Evolutionary conservation across 1,139 yeast species (phyloP).

Genomic region (Lodderomyces elongisporus): DNA sequence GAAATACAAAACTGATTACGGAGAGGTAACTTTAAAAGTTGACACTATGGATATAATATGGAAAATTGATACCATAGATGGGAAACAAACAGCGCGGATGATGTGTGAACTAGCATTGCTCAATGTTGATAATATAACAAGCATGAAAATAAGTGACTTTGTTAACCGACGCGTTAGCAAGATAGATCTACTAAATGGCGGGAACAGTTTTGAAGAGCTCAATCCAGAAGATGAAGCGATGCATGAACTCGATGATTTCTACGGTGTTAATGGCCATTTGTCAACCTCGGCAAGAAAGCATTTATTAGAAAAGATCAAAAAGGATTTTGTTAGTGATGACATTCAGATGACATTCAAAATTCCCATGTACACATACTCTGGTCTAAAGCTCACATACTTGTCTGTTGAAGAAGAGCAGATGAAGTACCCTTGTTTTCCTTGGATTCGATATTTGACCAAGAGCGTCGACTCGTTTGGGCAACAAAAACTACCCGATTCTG

Average conservation of each 20-base stretch:
- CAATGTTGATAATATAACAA: slow-evolving; percentile 7
- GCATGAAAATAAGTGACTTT: slow-evolving; percentile 9
- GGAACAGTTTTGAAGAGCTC: neutral
- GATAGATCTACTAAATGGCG: neutral
- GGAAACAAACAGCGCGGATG: slow-evolving; percentile 39
- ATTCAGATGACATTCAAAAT: slow-evolving; percentile 30
- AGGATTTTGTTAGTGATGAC: slow-evolving; percentile 19
- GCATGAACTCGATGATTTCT: slow-evolving; percentile 34
- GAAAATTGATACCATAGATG: slow-evolving; percentile 55
- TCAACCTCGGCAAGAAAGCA: slow-evolving; percentile 20
- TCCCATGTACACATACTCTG: slow-evolving; percentile 43
- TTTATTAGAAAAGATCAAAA: slow-evolving; percentile 10
- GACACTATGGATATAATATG: slow-evolving; percentile 54
- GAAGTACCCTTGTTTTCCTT: slow-evolving; percentile 44
- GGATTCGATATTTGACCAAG: slow-evolving; percentile 42
- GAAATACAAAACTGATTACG: slow-evolving; percentile 39
- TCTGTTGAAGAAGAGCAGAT: slow-evolving; percentile 39
- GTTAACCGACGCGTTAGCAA: neutral
- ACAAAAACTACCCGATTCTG: slow-evolving; percentile 1
- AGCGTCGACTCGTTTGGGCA: slow-evolving; percentile 12
- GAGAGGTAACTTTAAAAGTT: slow-evolving; percentile 37
- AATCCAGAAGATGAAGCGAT: slow-evolving; percentile 15
- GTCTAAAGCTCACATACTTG: slow-evolving; percentile 35
- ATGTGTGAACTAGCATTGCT: slow-evolving; percentile 36
- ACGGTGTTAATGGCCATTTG: slow-evolving; percentile 34